A percentile compares a stretch with the other conserved stretches of the same genome.
These are phyloP conservation scores for Lyophyllum shimeji DNA, from an alignment of 768 basidiomycete genomes.

Conservation along the genomic window DNA sequence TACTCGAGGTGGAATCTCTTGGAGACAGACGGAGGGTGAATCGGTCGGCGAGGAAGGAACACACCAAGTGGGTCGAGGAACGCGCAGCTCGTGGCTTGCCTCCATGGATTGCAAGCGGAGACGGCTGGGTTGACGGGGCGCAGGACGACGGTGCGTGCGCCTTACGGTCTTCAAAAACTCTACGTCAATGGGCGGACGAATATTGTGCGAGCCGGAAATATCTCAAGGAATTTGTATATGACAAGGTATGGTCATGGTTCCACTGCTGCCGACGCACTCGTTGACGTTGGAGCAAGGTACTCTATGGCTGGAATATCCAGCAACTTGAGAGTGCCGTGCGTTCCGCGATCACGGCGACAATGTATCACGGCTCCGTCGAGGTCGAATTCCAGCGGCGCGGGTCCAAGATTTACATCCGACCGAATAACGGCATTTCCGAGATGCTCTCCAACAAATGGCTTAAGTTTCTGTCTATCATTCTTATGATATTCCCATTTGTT, in stretches of 20 bases:
- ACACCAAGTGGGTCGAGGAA: constrained; percentile 44
- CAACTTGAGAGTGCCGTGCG: constrained; percentile 37
- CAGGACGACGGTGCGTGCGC: constrained; percentile 9
- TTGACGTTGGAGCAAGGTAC: constrained; percentile 23
- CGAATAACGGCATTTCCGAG: constrained; percentile 64
- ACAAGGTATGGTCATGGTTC: constrained; percentile 45
- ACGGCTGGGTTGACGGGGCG: constrained; percentile 17
- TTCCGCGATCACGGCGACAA: constrained; percentile 42
- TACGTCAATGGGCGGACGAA: constrained; percentile 81
- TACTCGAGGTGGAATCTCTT: constrained; percentile 44
- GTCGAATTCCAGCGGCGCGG: constrained; percentile 51
- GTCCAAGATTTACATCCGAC: constrained; percentile 60
- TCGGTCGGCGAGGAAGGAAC: constrained; percentile 37
- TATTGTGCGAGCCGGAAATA: constrained; percentile 71
- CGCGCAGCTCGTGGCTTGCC: constrained; percentile 48
- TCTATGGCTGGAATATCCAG: constrained; percentile 49
- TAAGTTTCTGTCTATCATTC: constrained; percentile 64
- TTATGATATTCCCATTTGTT: constrained; percentile 75
- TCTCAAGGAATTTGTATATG: constrained; percentile 78
- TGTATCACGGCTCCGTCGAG: constrained; percentile 43
- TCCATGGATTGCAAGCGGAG: constrained; percentile 36
- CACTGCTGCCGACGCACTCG: not conserved
- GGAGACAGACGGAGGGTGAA: constrained; percentile 35
- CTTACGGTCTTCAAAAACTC: constrained; percentile 56
- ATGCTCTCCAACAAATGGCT: constrained; percentile 72